Base-by-base conservation (phyloP, 495 filamentous ascomycete genomes). In the Xylaria longipes region DNA sequence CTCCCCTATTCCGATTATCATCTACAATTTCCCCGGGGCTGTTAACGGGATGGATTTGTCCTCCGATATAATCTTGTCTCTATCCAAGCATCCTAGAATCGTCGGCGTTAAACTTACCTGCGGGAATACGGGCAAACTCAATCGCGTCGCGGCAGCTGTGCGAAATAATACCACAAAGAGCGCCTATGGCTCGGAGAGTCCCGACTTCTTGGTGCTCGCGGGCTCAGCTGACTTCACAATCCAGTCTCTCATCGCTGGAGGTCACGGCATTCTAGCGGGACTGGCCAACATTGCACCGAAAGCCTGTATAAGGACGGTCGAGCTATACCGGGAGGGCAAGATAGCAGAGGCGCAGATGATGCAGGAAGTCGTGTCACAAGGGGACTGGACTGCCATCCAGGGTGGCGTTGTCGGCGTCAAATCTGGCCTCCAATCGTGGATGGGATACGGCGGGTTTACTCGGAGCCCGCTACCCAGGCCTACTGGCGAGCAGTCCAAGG, bases 11-110 rank as follows among this genome's bases (percentile, higher is more conserved):
- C 93, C 93, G 1, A 79, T 97, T 15, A 87, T 95, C 58, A 85
- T 97, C 64, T 95, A 95, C 84, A 95, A 95, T 86, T 95, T 92
- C 82, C 93, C 93, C 1, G 92, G 91, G 20, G 93, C 93, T 37
- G 92, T 93, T 22, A 89, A 91, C 27, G 93, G 93, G 11, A 90
- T 95, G 66, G 93, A 95, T 74, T 90, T 97, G 83, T 91, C 93
- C 82, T 92, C 89, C 31, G 93, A 97, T 75, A 85, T 92, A 58
- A 88, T 95, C 73, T 89, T 95, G 75, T 81, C 86, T 69, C 86
- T 97, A 65, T 90, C 91, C 1, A 82, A 91, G 70, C 91, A 95
- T 73, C 87, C 91, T 50, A 92, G 94, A 70, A 88, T 97, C 74
- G 85, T 92, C 67, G 93, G 93, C 56, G 93, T 92, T 27, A 95